Evolutionary conservation across 495 filamentous ascomycete genomes (phyloP).

Genomic region (Evernia prunastri): DNA sequence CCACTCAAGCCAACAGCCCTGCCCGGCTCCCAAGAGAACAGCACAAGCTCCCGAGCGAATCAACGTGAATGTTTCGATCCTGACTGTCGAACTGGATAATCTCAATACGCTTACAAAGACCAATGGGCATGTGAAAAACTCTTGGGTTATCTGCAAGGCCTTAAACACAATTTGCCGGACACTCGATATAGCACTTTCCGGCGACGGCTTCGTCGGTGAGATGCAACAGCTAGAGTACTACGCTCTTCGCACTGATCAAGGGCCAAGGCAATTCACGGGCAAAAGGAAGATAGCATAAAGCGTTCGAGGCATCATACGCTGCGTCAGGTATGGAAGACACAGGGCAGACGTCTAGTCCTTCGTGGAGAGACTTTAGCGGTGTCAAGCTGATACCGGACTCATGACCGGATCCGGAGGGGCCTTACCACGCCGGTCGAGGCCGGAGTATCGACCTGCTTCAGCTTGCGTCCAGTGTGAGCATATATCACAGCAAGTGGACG

Average conservation of each 20-base stretch:
- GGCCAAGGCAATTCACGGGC: background rate
- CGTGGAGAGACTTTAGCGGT: background rate
- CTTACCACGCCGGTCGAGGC: background rate
- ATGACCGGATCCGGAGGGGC: background rate
- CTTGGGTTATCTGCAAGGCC: background rate
- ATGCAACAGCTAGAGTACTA: background rate
- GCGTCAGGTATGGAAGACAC: background rate
- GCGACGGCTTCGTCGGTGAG: background rate
- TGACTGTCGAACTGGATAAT: background rate
- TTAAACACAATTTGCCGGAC: background rate
- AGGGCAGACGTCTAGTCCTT: too few species aligned
- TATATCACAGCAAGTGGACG: too few species aligned
- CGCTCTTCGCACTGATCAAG: background rate
- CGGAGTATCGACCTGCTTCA: background rate
- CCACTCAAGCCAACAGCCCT: background rate
- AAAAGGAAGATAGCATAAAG: background rate
- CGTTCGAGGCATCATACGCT: too few species aligned
- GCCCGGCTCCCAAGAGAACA: background rate
- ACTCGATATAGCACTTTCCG: background rate
- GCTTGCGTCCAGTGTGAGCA: background rate
- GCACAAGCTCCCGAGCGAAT: background rate
- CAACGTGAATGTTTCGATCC: background rate
- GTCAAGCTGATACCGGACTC: background rate
- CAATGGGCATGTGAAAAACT: background rate
- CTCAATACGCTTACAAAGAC: background rate